Conservation (phyloP, 1,284 basidiomycete species). For the Takashimella koratensis region DNA sequence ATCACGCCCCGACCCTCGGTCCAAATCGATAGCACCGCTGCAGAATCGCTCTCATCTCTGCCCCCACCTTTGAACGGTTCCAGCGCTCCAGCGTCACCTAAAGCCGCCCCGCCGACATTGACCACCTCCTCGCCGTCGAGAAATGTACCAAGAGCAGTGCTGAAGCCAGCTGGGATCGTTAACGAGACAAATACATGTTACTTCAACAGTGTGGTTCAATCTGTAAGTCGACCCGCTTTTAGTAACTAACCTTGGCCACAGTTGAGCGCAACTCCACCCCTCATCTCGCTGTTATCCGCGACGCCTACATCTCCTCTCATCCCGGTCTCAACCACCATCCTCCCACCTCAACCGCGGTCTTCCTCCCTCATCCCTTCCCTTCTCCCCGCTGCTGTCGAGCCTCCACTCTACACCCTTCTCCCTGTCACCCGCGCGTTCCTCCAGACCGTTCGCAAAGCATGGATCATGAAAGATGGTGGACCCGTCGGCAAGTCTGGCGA, state of each 20-base stretch:
- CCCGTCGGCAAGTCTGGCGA: constrained; percentile 15
- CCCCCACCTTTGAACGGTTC: too few relatives aligned
- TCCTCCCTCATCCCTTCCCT: constrained; percentile 37
- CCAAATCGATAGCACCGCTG: neutral
- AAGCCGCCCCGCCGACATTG: too few relatives aligned
- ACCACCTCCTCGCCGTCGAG: neutral
- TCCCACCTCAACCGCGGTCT: constrained; percentile 27
- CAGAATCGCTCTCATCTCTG: too few relatives aligned
- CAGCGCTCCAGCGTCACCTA: too few relatives aligned
- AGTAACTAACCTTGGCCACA: constrained; percentile 6
- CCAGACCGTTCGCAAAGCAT: constrained; percentile 37
- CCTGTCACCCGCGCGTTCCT: constrained; percentile 46
- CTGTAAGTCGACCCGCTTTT: constrained; percentile 43
- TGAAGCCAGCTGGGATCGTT: constrained; percentile 58
- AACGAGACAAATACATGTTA: constrained; percentile 91
- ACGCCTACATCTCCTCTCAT: constrained; percentile 25
- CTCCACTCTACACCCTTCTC: constrained; percentile 37
- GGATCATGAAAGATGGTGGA: constrained; percentile 45
- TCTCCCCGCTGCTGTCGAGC: constrained; percentile 39
- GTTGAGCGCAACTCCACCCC: constrained; percentile 35
- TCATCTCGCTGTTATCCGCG: constrained; percentile 31
- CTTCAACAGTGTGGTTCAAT: constrained; percentile 82
- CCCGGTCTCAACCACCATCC: constrained; percentile 15
- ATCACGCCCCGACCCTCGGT: constrained; percentile 9
- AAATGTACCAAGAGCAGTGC: neutral